phyloP scores from a whole-genome alignment of 805 yeast genomes.

The Spathaspora girioi region DNA sequence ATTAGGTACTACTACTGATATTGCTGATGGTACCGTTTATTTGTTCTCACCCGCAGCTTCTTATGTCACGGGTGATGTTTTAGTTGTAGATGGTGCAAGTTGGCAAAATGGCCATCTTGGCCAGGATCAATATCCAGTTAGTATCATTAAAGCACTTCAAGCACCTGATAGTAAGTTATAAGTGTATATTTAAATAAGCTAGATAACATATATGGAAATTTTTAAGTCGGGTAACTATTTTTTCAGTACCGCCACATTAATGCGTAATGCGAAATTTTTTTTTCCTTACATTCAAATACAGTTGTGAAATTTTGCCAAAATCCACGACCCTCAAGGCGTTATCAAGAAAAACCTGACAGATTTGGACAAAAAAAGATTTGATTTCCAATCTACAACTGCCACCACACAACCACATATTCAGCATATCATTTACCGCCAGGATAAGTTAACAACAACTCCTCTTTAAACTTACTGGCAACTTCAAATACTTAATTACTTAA shows the following conservation, averaged over 20 bases:
- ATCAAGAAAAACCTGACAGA: background rate
- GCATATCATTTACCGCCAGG: background rate
- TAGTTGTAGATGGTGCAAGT: constrained; percentile 84
- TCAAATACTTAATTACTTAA: background rate
- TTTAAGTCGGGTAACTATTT: background rate
- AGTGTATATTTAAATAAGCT: background rate
- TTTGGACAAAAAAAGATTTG: background rate
- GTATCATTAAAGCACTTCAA: constrained; percentile 7
- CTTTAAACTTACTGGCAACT: background rate
- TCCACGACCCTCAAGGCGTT: background rate
- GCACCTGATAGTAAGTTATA: constrained; percentile 6
- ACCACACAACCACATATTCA: background rate
- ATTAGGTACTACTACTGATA: constrained; percentile 67
- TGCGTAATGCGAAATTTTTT: no score
- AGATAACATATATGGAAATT: background rate
- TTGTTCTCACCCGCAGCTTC: constrained; percentile 77
- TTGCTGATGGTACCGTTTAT: constrained; percentile 82
- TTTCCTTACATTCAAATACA: no score
- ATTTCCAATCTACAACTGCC: background rate
- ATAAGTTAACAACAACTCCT: background rate
- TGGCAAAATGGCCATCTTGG: constrained; percentile 65
- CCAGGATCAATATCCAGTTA: constrained; percentile 29
- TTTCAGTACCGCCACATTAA: background rate
- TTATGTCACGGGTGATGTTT: constrained; percentile 75
- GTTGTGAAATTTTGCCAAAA: background rate